A percentile compares a stretch with the other conserved stretches of the same genome.
Evolutionary conservation across 139 green algal genomes (phyloP).

Genomic region (Yamagishiella unicocca): DNA sequence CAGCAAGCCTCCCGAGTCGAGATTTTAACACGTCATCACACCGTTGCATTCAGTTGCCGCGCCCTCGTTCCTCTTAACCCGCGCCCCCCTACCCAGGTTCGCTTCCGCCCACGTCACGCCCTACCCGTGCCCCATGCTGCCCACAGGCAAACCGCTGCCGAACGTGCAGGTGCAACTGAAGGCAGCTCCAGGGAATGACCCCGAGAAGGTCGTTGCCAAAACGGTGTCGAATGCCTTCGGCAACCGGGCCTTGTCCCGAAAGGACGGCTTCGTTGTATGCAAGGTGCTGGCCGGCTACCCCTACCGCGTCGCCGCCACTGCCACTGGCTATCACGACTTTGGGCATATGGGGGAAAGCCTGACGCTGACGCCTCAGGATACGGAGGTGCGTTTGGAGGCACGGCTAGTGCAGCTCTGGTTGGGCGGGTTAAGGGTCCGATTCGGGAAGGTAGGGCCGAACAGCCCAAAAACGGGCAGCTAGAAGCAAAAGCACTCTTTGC

Average conservation of each 20-base stretch:
- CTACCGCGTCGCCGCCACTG: constrained; percentile 51
- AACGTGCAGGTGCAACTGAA: constrained; percentile 43
- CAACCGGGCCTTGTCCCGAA: constrained; percentile 27
- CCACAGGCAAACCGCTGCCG: constrained; percentile 41
- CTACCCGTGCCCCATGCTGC: background rate
- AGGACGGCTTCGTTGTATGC: constrained; percentile 31
- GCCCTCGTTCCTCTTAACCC: too few relatives aligned
- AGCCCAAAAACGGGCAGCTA: too few relatives aligned
- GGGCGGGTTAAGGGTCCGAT: too few relatives aligned
- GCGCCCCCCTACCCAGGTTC: background rate
- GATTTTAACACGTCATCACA: too few relatives aligned
- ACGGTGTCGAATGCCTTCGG: constrained; percentile 41
- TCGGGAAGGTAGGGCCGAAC: too few relatives aligned
- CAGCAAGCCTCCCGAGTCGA: too few relatives aligned
- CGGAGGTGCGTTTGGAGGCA: constrained; percentile 41
- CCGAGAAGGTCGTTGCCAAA: constrained; percentile 16
- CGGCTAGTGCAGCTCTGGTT: too few relatives aligned
- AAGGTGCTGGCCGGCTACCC: constrained; percentile 47
- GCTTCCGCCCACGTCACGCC: background rate
- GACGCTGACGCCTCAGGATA: constrained; percentile 45
- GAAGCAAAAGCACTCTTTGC: too few relatives aligned
- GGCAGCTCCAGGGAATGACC: constrained; percentile 7
- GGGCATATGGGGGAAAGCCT: constrained; percentile 58
- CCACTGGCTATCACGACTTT: constrained; percentile 56
- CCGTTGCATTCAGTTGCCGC: too few relatives aligned